Conservation (phyloP, 768 basidiomycete genomes). For the Suillus subaureus region DNA sequence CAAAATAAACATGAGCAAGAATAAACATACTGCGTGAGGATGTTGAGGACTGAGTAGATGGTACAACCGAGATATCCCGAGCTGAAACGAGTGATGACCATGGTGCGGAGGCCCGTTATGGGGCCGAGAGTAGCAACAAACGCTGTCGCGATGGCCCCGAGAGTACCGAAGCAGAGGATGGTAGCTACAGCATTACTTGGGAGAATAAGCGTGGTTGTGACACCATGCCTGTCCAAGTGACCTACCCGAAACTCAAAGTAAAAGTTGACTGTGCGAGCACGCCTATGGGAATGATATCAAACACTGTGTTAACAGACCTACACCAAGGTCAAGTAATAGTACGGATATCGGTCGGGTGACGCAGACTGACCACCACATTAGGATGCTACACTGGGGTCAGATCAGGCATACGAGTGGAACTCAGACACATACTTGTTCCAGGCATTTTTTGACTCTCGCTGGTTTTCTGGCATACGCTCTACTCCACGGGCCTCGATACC, state of each 20-base stretch:
- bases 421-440: constrained; percentile 44
- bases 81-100: constrained; percentile 52
- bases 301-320: constrained; percentile 50
- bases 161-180: constrained; percentile 47
- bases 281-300: constrained; percentile 53
- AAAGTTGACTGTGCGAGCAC: constrained; percentile 49
- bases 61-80: constrained; percentile 51
- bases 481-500: constrained; percentile 59
- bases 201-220: constrained; percentile 2
- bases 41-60: constrained; percentile 55
- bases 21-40: constrained; percentile 45
- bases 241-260: constrained; percentile 48
- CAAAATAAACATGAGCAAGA: neutral
- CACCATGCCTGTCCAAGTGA: constrained; percentile 7
- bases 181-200: constrained; percentile 45
- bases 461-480: constrained; percentile 53
- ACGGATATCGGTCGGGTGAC: too few species aligned
- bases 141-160: constrained; percentile 44
- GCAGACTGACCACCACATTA: constrained; percentile 46
- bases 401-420: constrained; percentile 7
- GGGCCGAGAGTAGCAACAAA: constrained; percentile 60
- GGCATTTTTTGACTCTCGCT: constrained; percentile 44
- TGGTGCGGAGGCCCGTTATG: constrained; percentile 53
- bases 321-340: neutral
- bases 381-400: constrained; percentile 30